Base-by-base conservation (phyloP, 192 early-diverging fungal genomes). In the Allomyces javanicus region DNA sequence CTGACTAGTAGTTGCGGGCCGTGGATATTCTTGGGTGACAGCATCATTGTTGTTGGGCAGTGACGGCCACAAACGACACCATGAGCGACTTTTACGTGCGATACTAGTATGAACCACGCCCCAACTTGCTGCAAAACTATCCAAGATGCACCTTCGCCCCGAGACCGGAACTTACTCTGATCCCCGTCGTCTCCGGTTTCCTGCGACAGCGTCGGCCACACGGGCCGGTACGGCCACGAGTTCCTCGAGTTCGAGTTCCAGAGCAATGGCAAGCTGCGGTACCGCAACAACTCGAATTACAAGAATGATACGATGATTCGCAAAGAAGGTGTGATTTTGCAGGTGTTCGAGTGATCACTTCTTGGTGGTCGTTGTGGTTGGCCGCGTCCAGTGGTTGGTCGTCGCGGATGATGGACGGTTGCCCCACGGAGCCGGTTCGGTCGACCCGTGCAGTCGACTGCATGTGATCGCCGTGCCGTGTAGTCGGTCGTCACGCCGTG, bases 241-340 rank as follows among this genome's bases (percentile, higher is more conserved):
- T 99, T 97, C 75, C 83, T 99, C 44, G 92, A 96, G 73, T 99
- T 97, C 72, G 96, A 99, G 76, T 86, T 98, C 66, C 77, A 86
- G 67, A 78, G 82, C 10, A 86, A 91, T 62, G 93, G 93, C 58
- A 80, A 83, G 50, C 89, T 94, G 63, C 84, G 91, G 65, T 99
- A 99, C 75, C 90, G 93, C 63, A 99, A 99, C 80, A 90, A 94
- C 79, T 94, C 93, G 24, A 94, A 94, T 72, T 99, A 99, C 78
- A 87, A 94, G 69, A 91, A 94, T 68, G 96, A 97, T 74, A 88
- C 87, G 43, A 81, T 99, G 75, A 97, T 99, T 73, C 81, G 85
- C 68, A 99, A 99, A 74, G 83, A 91, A 71, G 85, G 89, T 89
- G 74, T 43, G 77, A 69, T 24, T 24, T 25, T 61, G 9, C 33